A percentile compares a stretch with the other conserved stretches of the same genome.
Evolutionary conservation across 805 yeast species (phyloP).

Genomic region (Komagataella populi): DNA sequence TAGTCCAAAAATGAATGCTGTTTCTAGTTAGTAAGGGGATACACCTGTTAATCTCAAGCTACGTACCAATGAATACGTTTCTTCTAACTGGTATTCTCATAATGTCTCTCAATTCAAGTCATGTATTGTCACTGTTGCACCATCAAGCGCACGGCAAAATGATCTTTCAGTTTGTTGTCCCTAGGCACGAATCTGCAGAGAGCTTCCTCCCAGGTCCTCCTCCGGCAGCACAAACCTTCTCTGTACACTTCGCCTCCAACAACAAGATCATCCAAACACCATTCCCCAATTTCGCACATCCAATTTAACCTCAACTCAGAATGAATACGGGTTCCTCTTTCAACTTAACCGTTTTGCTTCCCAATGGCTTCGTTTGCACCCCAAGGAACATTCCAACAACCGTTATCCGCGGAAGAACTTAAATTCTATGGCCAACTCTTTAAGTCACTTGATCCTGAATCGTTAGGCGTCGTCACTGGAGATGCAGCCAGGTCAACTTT

Average conservation of each 20-base stretch:
- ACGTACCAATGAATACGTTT: conserved; percentile 1
- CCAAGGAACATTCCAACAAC: conserved; percentile 10
- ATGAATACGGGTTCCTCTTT: background rate
- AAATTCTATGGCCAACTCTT: conserved; percentile 62
- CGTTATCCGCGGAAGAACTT: conserved; percentile 65
- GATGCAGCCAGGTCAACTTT: conserved; percentile 71
- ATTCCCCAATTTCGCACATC: background rate
- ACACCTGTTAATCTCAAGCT: background rate
- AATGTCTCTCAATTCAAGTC: background rate
- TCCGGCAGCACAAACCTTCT: background rate
- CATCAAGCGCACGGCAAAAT: background rate
- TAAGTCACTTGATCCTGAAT: conserved; percentile 65
- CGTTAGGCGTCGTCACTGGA: conserved; percentile 76
- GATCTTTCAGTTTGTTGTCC: too few species aligned
- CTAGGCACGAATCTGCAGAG: too few species aligned
- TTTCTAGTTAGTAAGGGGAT: background rate
- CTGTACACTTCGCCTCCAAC: background rate
- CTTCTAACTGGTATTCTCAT: conserved; percentile 2
- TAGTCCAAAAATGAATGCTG: conserved; percentile 9
- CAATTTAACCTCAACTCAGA: background rate
- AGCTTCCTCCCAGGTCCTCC: background rate
- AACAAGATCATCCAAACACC: background rate
- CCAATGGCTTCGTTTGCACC: conserved; percentile 1
- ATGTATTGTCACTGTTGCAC: background rate
- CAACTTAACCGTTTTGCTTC: background rate